Conservation (phyloP, 148 eudicot genomes). For the Silene uniflora region DNA sequence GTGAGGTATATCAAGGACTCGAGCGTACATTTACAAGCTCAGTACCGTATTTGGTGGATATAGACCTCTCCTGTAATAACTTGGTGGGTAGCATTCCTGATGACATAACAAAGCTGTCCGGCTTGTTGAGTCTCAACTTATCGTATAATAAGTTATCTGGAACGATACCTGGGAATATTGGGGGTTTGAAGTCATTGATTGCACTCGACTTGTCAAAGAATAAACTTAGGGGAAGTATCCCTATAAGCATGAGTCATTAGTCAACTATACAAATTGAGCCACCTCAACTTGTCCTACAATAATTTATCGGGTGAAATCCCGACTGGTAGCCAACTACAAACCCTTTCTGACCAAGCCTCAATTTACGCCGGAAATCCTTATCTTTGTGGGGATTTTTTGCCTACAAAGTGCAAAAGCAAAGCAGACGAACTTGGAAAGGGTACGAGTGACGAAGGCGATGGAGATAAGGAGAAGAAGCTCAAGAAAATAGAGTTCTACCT, state of each 20-base stretch:
- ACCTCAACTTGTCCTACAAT: constrained; percentile 29
- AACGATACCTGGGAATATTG: constrained; percentile 14
- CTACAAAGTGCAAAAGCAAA: constrained; percentile 6
- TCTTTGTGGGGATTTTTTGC: constrained; percentile 25
- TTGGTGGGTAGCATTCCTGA: constrained; percentile 21
- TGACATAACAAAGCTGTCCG: constrained; percentile 15
- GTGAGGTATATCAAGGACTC: constrained; percentile 16
- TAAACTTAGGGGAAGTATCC: constrained; percentile 32
- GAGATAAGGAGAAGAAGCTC: no score
- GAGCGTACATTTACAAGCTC: constrained; percentile 13
- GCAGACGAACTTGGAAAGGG: no score
- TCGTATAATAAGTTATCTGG: constrained; percentile 21
- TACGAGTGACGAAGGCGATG: no score
- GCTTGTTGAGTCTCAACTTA: constrained; percentile 14
- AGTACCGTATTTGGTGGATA: no score
- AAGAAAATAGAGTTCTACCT: no score
- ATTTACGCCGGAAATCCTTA: constrained; percentile 16
- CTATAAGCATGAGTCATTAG: constrained; percentile 22
- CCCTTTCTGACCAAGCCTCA: constrained; percentile 20
- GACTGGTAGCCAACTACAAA: constrained; percentile 20
- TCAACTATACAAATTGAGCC: background rate
- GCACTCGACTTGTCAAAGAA: no score
- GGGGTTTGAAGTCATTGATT: constrained; percentile 18
- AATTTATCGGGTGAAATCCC: constrained; percentile 25
- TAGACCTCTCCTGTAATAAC: no score